Percentiles rank a stretch among this genome's conserved stretches.
Conservation (phyloP, 2,329 filamentous ascomycete genomes). For the Fusarium citri region DNA sequence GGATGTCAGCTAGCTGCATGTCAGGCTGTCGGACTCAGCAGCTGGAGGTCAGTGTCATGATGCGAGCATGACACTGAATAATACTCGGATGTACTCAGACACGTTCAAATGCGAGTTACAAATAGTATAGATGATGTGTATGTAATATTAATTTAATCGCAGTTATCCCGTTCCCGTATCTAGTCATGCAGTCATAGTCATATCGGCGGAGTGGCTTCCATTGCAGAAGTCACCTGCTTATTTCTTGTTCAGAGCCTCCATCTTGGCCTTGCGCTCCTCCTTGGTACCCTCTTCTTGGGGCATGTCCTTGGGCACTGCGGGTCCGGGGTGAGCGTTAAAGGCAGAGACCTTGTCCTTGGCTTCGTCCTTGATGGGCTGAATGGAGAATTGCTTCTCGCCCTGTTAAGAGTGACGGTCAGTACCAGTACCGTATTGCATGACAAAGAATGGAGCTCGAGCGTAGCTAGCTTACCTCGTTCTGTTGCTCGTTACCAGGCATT, state of each 20-base stretch:
- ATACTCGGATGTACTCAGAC: not conserved
- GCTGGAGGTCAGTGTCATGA: slow-evolving; percentile 27
- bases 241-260: slow-evolving; percentile 73
- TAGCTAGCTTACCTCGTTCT: slow-evolving; percentile 46
- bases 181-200: slow-evolving; percentile 43
- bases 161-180: slow-evolving; percentile 15
- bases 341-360: slow-evolving; percentile 61
- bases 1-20: slow-evolving; percentile 11
- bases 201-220: slow-evolving; percentile 17
- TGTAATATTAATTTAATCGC: slow-evolving; percentile 26
- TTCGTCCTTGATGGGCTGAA: slow-evolving; percentile 59
- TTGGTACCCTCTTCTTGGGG: slow-evolving; percentile 70
- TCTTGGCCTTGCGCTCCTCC: slow-evolving; percentile 74
- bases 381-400: slow-evolving; percentile 59
- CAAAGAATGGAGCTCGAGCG: not conserved
- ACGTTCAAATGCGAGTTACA: slow-evolving; percentile 1
- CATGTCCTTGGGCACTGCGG: slow-evolving; percentile 66
- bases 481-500: slow-evolving; percentile 49
- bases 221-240: slow-evolving; percentile 15
- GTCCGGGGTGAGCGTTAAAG: slow-evolving; percentile 68
- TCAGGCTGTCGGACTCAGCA: slow-evolving; percentile 17
- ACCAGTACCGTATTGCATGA: slow-evolving; percentile 9
- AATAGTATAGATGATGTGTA: slow-evolving; percentile 15
- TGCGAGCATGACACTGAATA: slow-evolving; percentile 26
- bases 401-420: slow-evolving; percentile 34